phyloP scores from a whole-genome alignment of 345 rosid species.

The Citrus medica region DNA sequence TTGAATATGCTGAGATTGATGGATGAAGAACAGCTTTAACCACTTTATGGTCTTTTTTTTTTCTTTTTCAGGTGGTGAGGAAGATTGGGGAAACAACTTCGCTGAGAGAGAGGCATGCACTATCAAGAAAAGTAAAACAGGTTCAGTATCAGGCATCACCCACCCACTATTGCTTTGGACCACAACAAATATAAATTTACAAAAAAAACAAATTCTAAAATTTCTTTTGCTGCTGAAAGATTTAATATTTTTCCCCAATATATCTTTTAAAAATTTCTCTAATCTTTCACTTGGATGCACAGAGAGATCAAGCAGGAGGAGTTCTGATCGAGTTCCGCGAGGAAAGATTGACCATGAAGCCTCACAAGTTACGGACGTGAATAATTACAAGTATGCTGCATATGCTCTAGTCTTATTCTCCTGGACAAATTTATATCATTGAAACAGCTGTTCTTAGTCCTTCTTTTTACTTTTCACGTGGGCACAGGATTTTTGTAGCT shows the following conservation, averaged over 20 bases:
- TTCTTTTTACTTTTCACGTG: constrained; percentile 2
- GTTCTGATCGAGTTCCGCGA: constrained; percentile 47
- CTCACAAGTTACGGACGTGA: constrained; percentile 56
- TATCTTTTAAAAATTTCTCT: constrained; percentile 2
- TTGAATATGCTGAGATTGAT: constrained; percentile 36
- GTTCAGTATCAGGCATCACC: constrained; percentile 44
- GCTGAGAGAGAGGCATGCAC: constrained; percentile 83
- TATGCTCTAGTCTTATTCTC: background rate
- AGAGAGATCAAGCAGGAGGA: constrained; percentile 53
- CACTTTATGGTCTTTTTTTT: constrained; percentile 37
- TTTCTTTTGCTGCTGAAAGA: background rate
- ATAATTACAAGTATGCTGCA: constrained; percentile 50
- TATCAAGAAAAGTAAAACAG: constrained; percentile 76
- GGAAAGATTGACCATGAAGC: constrained; percentile 61
- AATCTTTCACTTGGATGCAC: constrained; percentile 17
- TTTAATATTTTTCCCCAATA: background rate
- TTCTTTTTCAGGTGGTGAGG: constrained; percentile 69
- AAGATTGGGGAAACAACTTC: constrained; percentile 69
- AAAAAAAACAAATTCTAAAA: background rate
- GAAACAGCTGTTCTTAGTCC: background rate
- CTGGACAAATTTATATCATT: constrained; percentile 6
- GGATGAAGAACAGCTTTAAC: constrained; percentile 57
- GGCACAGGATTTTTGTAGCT: constrained; percentile 74
- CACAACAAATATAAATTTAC: constrained; percentile 16
- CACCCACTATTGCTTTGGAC: constrained; percentile 28